Evolutionary conservation across 768 basidiomycete species (phyloP), one percentile per base, ranked within the genome.

Genomic region (Kwoniella sp.): DNA sequence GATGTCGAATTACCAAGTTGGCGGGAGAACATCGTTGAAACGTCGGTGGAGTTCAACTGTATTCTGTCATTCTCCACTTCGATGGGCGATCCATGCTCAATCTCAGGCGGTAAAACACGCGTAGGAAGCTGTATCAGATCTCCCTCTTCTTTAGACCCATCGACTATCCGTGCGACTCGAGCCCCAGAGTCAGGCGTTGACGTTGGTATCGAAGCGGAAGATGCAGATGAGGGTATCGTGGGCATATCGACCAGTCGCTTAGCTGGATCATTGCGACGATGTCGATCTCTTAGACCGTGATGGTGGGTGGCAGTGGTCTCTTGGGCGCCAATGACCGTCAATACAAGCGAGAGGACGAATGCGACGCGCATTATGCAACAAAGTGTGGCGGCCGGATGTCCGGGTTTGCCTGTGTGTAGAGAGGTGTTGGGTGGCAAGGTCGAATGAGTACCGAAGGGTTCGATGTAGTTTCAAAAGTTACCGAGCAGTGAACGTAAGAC

Each of bases 261-360:
- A 7, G 57, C 57, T n/a, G 57, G 57, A 36, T 58, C 57, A 17
- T 50, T 50, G 10, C 12, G 19, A 8, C 57, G 27, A 50, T 58
- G 47, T 19, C 48, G 48, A 26, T 26, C n/a, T 24, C 57, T 19
- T 33, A 58, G 48, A 22, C 57, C 57, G n/a, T 58, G 57, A 21
- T 30, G 29, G 30, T 58, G 57, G 17, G 57, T 48, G 5, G 40
- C 40, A 44, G 40, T 9, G 40, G 40, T 44, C 17, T 44, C 40
- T 22, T 36, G 17, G 47, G 49, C 29, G 49, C 49, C 57, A 15
- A 58, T 36, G 1, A 50, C 6, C 6, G 47, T 36, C 9, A 60
- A 33, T 9, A 60, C 58, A 3, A 60, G 37, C 8, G 58, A 60
- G 5, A 60, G 30, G 12, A 60, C 58, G 17, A 52, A 60, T 13